Conservation (phyloP, 2,329 filamentous ascomycete genomes). For the Leptosphaerulina australis region DNA sequence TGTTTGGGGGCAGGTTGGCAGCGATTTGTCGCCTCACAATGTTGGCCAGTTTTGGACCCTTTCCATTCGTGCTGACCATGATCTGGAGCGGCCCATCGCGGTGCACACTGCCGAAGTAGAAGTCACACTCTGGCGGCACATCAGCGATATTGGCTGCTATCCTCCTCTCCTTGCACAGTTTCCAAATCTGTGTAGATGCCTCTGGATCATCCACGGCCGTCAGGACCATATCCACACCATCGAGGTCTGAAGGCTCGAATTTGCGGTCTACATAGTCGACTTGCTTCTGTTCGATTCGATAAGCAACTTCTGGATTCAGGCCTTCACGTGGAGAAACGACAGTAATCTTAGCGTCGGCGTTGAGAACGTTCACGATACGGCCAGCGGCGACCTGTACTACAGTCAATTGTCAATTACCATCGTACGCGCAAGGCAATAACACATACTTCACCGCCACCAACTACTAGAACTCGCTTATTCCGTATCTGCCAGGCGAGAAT, state of each 20-base stretch:
- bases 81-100: conserved; percentile 94
- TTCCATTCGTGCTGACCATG: conserved; percentile 98
- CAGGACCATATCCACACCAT: conserved; percentile 83
- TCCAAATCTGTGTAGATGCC: conserved; percentile 90
- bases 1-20: conserved; percentile 73
- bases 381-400: conserved; percentile 83
- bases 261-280: conserved; percentile 80
- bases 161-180: conserved; percentile 82
- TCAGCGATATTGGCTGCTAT: conserved; percentile 96
- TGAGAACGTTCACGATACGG: conserved; percentile 90
- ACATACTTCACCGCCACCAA: conserved; percentile 91
- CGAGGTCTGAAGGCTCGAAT: conserved; percentile 86
- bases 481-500: conserved; percentile 96
- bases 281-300: conserved; percentile 75
- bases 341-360: conserved; percentile 89
- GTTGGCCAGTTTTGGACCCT: conserved; percentile 88
- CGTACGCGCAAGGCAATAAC: conserved; percentile 1
- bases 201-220: conserved; percentile 91
- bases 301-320: conserved; percentile 85
- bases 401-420: conserved; percentile 44
- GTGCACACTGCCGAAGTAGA: conserved; percentile 97
- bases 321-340: conserved; percentile 81
- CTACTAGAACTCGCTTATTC: conserved; percentile 85
- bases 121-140: conserved; percentile 95
- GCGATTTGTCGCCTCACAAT: conserved; percentile 85